phyloP scores from a whole-genome alignment of 306 rosid species.

The Castanopsis chinensis region DNA sequence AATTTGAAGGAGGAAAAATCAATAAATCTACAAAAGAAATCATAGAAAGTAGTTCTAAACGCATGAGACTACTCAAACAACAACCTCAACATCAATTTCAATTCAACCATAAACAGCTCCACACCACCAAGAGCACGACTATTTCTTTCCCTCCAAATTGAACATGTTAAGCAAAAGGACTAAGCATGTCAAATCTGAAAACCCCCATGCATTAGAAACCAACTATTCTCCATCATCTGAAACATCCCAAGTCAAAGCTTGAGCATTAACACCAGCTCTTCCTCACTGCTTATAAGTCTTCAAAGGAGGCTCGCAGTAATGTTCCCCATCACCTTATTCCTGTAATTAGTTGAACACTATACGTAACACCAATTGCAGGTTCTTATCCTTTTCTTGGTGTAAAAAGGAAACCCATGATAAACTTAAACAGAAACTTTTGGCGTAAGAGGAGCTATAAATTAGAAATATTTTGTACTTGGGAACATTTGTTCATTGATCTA shows the following conservation, averaged over 20 bases:
- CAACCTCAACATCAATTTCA: too few relatives aligned
- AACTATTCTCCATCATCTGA: background rate
- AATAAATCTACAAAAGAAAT: background rate
- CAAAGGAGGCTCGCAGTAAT: background rate
- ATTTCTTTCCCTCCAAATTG: too few relatives aligned
- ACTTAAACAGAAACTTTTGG: background rate
- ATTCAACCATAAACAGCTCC: too few relatives aligned
- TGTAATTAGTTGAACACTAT: background rate
- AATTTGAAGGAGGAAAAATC: background rate
- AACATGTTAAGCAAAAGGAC: too few relatives aligned
- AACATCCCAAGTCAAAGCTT: background rate
- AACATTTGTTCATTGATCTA: background rate
- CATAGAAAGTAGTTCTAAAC: too few relatives aligned
- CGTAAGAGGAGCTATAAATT: background rate
- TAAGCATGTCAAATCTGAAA: too few relatives aligned
- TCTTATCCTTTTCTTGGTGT: background rate
- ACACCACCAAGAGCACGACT: too few relatives aligned
- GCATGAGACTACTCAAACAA: too few relatives aligned
- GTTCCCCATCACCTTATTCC: slow-evolving; percentile 6
- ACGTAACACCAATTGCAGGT: background rate
- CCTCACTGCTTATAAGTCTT: background rate
- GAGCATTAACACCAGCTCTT: background rate
- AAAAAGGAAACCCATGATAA: background rate
- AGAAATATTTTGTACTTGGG: background rate
- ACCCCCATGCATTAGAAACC: too few relatives aligned